Evolutionary conservation across 768 basidiomycete species (phyloP).

Genomic region (Hebeloma cylindrosporum): DNA sequence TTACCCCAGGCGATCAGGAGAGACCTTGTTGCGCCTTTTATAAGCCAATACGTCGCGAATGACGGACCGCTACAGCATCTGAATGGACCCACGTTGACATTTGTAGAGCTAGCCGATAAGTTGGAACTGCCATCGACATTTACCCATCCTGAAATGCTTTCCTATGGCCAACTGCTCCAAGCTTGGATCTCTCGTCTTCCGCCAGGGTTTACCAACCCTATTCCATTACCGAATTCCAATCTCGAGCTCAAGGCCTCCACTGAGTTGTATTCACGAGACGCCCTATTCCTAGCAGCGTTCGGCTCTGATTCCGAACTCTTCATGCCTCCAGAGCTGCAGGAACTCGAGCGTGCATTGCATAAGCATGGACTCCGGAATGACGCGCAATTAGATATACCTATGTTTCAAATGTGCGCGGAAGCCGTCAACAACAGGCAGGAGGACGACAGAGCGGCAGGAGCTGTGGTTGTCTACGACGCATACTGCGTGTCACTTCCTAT

Average conservation of each 20-base stretch:
- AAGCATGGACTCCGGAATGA: slow-evolving; percentile 32
- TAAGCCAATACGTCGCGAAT: slow-evolving; percentile 16
- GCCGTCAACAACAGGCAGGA: slow-evolving; percentile 28
- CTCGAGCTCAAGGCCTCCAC: slow-evolving; percentile 23
- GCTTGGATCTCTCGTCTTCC: slow-evolving; percentile 14
- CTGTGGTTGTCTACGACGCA: slow-evolving; percentile 31
- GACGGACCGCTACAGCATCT: slow-evolving; percentile 12
- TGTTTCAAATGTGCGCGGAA: slow-evolving; percentile 37
- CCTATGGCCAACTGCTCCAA: slow-evolving; percentile 17
- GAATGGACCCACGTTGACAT: slow-evolving; percentile 1
- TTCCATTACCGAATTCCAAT: slow-evolving; percentile 36
- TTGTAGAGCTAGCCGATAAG: slow-evolving; percentile 5
- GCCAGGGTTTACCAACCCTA: slow-evolving; percentile 1
- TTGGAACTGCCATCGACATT: slow-evolving; percentile 15
- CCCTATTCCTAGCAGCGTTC: slow-evolving; percentile 38
- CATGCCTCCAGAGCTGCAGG: slow-evolving; percentile 27
- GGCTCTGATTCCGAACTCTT: slow-evolving; percentile 30
- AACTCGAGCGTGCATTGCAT: slow-evolving; percentile 29
- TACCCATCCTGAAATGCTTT: background rate
- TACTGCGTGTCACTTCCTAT: slow-evolving; percentile 38
- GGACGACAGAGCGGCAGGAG: slow-evolving; percentile 23
- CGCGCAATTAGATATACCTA: slow-evolving; percentile 27
- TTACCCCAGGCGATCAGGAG: slow-evolving; percentile 14
- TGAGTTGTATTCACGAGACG: slow-evolving; percentile 35
- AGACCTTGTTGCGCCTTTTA: slow-evolving; percentile 13